Evolutionary conservation across 2,329 filamentous ascomycete species (phyloP).

Genomic region (Cordyceps militaris): DNA sequence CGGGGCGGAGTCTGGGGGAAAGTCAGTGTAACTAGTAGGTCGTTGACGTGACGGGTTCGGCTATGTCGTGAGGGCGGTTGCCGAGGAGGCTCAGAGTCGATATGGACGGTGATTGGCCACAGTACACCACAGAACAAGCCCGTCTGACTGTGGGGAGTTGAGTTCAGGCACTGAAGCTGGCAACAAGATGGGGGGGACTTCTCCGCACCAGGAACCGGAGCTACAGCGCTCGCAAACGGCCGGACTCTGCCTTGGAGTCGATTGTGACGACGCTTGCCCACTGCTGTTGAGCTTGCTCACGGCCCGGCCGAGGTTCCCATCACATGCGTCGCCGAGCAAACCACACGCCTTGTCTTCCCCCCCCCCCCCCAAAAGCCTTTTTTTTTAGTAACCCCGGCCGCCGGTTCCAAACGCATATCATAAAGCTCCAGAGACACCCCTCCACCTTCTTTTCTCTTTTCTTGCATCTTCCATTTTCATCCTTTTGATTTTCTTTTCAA

Average conservation of each 20-base stretch:
- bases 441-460: not conserved
- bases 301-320: constrained; percentile 27
- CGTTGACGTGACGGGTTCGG: not conserved
- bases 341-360: not conserved
- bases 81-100: constrained; percentile 9
- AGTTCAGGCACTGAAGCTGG: too few species aligned
- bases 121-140: not conserved
- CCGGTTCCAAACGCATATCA: constrained; percentile 1
- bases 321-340: constrained; percentile 22
- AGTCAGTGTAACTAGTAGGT: not conserved
- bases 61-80: constrained; percentile 5
- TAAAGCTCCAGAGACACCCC: constrained; percentile 8
- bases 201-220: too few species aligned
- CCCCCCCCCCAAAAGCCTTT: not conserved
- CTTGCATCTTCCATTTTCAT: not conserved
- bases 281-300: not conserved
- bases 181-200: too few species aligned
- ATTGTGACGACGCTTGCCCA: too few species aligned
- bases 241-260: too few species aligned
- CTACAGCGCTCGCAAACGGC: too few species aligned
- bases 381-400: not conserved
- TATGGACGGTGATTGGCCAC: constrained; percentile 7
- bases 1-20: not conserved
- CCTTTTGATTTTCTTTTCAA: not conserved
- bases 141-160: too few species aligned